Evolutionary conservation across 306 rosid genomes (phyloP), one percentile per base, ranked within the genome.

Genomic region (Vachellia collinsii): DNA sequence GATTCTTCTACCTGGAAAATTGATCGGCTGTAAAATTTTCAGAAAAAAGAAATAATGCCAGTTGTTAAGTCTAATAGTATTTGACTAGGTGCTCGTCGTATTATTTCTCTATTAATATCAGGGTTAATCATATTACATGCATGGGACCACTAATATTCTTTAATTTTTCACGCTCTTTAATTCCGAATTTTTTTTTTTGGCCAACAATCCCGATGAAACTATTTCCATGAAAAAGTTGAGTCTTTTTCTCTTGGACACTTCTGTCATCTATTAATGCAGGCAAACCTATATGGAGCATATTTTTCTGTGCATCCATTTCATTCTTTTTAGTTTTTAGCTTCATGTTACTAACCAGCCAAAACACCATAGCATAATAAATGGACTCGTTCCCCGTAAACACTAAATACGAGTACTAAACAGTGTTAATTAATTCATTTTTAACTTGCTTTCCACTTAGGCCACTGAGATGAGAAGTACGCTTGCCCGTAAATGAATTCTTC

Each of bases 41-140:
- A 41, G 19, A 61, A 8, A 29, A 20, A 70, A 44, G 8, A 38
- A 79, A 37, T 34, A 19, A 19, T 3, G 38, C 4, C 29, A 16
- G 44, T 76, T 51, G 81, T 41, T 42, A 72, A 77, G 87, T 88
- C 86, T 77, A 83, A 82, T 81, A 75, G 81, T 84, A 29, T 29
- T 29, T 83, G 77, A 73, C 84, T 64, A 77, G 84, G 88, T 85
- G 85, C 79, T 81, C 87, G 41, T 77, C 59, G 8, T 64, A 85
- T 89, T 85, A 85, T 84, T 77, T 87, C 43, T 76, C 71, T 84
- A 84, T 76, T 87, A 78, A 86, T 38, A 79, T 89, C 74, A 62
- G 54, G 64, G 22, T 20, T 42, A 43, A 13, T 83, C 42, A 25
- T 29, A 29, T 2, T 29, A 0, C 34, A 29, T 29, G 34, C 5